Evolutionary conservation across 2,329 filamentous ascomycete genomes (phyloP).

Genomic region (Truncatella angustata): DNA sequence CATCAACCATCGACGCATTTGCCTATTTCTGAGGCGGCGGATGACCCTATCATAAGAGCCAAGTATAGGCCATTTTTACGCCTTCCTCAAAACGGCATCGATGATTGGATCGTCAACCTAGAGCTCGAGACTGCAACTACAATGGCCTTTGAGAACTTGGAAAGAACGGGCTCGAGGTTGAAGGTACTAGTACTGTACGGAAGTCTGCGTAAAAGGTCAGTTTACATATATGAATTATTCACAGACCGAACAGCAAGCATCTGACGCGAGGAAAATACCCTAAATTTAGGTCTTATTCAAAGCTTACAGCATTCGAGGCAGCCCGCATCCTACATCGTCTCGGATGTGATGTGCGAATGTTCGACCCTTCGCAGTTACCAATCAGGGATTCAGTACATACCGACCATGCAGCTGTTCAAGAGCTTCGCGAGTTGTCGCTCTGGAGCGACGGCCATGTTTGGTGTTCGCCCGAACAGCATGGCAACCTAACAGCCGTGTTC

Average conservation of each 20-base stretch:
- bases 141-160: constrained; percentile 48
- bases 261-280: no score
- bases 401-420: constrained; percentile 58
- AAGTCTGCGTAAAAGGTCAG: constrained; percentile 46
- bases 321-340: constrained; percentile 60
- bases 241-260: not conserved
- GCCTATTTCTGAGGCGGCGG: not conserved
- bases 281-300: constrained; percentile 60
- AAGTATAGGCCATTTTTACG: constrained; percentile 58
- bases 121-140: constrained; percentile 52
- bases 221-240: not conserved
- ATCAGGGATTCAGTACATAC: constrained; percentile 63
- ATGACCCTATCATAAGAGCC: not conserved
- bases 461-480: constrained; percentile 66
- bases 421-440: constrained; percentile 56
- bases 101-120: constrained; percentile 56
- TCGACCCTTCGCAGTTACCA: constrained; percentile 55
- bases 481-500: constrained; percentile 64
- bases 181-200: constrained; percentile 62
- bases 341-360: constrained; percentile 65
- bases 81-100: constrained; percentile 27
- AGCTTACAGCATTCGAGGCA: constrained; percentile 58
- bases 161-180: constrained; percentile 32
- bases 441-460: constrained; percentile 69
- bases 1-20: not conserved